phyloP scores from a whole-genome alignment of 495 filamentous ascomycete genomes.

The Trichoderma orchidacearum region DNA sequence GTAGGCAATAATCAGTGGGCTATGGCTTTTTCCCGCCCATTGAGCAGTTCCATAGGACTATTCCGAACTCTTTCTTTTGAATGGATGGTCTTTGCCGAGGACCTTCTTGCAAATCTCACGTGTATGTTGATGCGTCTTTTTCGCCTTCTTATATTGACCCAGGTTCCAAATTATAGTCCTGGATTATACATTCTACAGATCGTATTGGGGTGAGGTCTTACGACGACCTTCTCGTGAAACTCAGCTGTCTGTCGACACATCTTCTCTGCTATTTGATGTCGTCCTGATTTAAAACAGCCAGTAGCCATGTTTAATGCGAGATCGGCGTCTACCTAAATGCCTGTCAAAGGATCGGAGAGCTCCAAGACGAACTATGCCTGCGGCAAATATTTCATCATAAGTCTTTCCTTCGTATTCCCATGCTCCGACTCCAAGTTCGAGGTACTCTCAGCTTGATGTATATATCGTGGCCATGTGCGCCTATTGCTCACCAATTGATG shows the following conservation, averaged over 20 bases:
- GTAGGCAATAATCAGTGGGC: no score
- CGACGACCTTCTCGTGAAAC: background rate
- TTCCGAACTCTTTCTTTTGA: no score
- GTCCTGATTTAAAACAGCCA: background rate
- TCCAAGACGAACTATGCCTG: conserved; percentile 20
- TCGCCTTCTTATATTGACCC: background rate
- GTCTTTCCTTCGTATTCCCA: conserved; percentile 9
- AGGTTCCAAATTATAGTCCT: background rate
- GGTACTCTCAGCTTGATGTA: conserved; percentile 1
- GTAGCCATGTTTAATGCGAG: background rate
- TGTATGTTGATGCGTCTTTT: background rate
- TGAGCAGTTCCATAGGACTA: no score
- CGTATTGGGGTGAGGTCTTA: background rate
- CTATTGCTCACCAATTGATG: conserved; percentile 35
- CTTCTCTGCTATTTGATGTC: background rate
- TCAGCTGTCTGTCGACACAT: background rate
- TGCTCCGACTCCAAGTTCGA: background rate
- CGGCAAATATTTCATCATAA: conserved; percentile 21
- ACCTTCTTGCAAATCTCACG: background rate
- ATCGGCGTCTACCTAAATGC: background rate
- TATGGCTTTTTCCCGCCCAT: no score
- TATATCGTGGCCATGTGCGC: conserved; percentile 27
- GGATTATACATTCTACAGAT: background rate
- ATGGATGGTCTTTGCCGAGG: background rate
- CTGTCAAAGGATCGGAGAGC: background rate